Percentiles rank a stretch among this genome's conserved stretches.
These are phyloP conservation scores for Curvularia sp. DNA, from an alignment of 2,329 filamentous ascomycete species.

Conservation along the genomic window DNA sequence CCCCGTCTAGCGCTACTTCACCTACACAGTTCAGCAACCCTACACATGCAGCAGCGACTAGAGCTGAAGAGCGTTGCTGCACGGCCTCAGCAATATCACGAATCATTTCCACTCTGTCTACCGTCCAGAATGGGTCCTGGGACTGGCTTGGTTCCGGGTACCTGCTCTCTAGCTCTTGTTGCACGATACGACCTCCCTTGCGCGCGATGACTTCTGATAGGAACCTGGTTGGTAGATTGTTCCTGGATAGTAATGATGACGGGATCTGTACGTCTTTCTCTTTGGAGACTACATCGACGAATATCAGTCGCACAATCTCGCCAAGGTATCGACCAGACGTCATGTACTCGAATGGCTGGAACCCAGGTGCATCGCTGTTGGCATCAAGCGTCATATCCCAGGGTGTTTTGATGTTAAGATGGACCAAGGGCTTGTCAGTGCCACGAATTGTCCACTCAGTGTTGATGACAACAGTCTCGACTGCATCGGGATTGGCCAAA, in stretches of 20 bases:
- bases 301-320: constrained; percentile 74
- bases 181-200: constrained; percentile 23
- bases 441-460: constrained; percentile 86
- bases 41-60: constrained; percentile 75
- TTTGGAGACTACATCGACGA: constrained; percentile 68
- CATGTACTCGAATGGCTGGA: constrained; percentile 87
- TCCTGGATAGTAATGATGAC: constrained; percentile 61
- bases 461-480: constrained; percentile 77
- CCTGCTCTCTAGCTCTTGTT: constrained; percentile 55
- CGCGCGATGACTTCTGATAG: constrained; percentile 71
- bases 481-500: constrained; percentile 43
- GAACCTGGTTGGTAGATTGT: constrained; percentile 74
- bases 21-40: constrained; percentile 73
- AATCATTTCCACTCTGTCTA: constrained; percentile 65
- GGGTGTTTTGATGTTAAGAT: constrained; percentile 68
- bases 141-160: constrained; percentile 59
- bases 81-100: constrained; percentile 74
- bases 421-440: constrained; percentile 70
- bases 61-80: constrained; percentile 73
- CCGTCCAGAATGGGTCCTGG: constrained; percentile 64
- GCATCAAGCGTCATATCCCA: constrained; percentile 75
- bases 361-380: constrained; percentile 73
- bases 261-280: constrained; percentile 59
- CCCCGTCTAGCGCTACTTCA: constrained; percentile 61
- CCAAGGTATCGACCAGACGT: constrained; percentile 79